Evolutionary conservation across 257 asterid genomes (phyloP).

Genomic region (Mentha longifolia): DNA sequence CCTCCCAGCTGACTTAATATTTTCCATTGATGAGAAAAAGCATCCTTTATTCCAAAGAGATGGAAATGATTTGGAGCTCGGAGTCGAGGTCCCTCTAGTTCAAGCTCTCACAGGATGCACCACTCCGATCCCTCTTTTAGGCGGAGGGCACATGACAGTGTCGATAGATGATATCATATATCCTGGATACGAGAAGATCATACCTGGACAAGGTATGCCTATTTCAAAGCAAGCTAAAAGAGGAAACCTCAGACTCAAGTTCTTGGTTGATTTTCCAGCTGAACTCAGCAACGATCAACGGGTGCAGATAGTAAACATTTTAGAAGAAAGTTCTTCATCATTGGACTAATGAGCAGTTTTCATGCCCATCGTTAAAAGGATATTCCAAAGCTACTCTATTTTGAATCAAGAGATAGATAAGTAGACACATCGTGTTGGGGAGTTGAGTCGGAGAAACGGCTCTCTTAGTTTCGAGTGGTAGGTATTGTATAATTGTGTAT

Average conservation of each 20-base stretch:
- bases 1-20: constrained; percentile 80
- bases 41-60: constrained; percentile 68
- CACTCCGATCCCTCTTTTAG: constrained; percentile 66
- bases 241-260: constrained; percentile 82
- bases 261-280: constrained; percentile 71
- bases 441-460: constrained; percentile 11
- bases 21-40: constrained; percentile 70
- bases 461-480: constrained; percentile 32
- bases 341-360: constrained; percentile 4
- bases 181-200: constrained; percentile 75
- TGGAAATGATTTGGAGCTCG: constrained; percentile 79
- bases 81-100: constrained; percentile 80
- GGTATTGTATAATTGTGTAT: constrained; percentile 35
- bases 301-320: constrained; percentile 51
- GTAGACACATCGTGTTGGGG: constrained; percentile 1
- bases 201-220: constrained; percentile 91
- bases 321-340: constrained; percentile 50
- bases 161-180: constrained; percentile 61
- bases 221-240: constrained; percentile 52
- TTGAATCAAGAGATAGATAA: constrained; percentile 9
- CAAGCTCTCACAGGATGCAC: constrained; percentile 90
- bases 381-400: neutral
- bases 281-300: constrained; percentile 65
- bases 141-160: constrained; percentile 62
- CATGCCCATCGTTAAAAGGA: constrained; percentile 21